Evolutionary conservation across 345 rosid genomes (phyloP).

Genomic region (Punica granatum): DNA sequence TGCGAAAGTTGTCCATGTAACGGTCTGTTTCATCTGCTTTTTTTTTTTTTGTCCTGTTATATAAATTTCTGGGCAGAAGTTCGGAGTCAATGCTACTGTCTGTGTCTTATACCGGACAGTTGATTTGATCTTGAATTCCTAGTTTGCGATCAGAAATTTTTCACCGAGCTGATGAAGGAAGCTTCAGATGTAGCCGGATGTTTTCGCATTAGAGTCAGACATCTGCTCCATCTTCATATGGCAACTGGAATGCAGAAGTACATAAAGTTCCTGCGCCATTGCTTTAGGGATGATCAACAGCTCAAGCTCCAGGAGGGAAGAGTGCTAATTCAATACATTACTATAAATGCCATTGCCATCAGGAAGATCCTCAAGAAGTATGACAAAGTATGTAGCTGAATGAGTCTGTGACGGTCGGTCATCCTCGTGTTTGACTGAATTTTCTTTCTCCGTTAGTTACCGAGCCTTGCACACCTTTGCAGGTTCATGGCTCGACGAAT

Average conservation of each 20-base stretch:
- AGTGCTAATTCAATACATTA: conserved; percentile 66
- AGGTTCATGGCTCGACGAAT: conserved; percentile 78
- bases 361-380: conserved; percentile 91
- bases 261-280: conserved; percentile 38
- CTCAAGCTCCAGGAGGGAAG: conserved; percentile 55
- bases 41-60: conserved; percentile 20
- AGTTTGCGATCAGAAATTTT: conserved; percentile 86
- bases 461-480: conserved; percentile 8
- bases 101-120: no score
- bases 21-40: conserved; percentile 1
- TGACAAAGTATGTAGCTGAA: conserved; percentile 53
- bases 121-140: no score
- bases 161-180: conserved; percentile 76
- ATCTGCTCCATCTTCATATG: conserved; percentile 73
- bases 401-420: no score
- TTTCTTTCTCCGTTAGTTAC: neutral
- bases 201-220: conserved; percentile 69
- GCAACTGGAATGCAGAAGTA: conserved; percentile 68
- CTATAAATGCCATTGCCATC: conserved; percentile 84
- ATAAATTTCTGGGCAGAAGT: conserved; percentile 21
- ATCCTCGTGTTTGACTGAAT: no score
- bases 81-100: no score
- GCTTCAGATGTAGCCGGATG: conserved; percentile 74
- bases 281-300: conserved; percentile 54
- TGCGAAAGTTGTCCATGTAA: conserved; percentile 64